Evolutionary conservation across 495 filamentous ascomycete species (phyloP).

Genomic region (Cetradonia linearis): DNA sequence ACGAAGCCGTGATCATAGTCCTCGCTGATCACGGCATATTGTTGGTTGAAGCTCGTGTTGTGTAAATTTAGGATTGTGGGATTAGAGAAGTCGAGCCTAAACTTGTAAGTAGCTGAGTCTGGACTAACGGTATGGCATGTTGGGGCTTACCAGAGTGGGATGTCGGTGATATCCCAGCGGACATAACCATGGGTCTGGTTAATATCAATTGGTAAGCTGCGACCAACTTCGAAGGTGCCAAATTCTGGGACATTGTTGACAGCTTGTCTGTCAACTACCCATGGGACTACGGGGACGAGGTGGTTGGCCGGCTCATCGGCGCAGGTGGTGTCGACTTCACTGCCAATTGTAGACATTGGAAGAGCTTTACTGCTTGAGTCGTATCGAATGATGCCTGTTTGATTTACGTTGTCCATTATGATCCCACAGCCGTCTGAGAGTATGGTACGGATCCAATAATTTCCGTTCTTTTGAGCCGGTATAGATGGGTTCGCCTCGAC

Average conservation of each 20-base stretch:
- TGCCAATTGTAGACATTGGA: slow-evolving; percentile 22
- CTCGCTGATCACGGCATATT: slow-evolving; percentile 9
- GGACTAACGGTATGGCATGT: neutral
- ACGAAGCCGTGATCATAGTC: slow-evolving; percentile 13
- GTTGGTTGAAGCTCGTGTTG: neutral
- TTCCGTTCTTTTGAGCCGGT: slow-evolving; percentile 24
- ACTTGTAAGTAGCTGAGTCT: neutral
- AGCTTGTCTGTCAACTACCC: slow-evolving; percentile 16
- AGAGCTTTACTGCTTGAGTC: slow-evolving; percentile 17
- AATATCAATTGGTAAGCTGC: neutral
- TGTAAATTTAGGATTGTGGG: slow-evolving; percentile 22
- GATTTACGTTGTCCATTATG: slow-evolving; percentile 3
- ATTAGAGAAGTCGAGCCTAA: slow-evolving; percentile 22
- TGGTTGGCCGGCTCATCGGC: slow-evolving; percentile 26
- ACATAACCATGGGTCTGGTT: neutral
- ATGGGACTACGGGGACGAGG: slow-evolving; percentile 27
- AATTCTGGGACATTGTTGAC: neutral
- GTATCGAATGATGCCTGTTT: slow-evolving; percentile 30
- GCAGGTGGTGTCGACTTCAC: slow-evolving; percentile 18
- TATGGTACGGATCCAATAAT: slow-evolving; percentile 56
- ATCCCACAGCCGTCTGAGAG: slow-evolving; percentile 16
- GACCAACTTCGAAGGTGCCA: slow-evolving; percentile 10
- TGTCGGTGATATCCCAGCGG: slow-evolving; percentile 11
- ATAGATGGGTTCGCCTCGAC: slow-evolving; percentile 45
- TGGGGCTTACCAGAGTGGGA: neutral